A percentile compares a stretch with the other conserved stretches of the same genome.
phyloP scores from a whole-genome alignment of 176 grass and related monocot genomes.

The Raddia distichophylla region DNA sequence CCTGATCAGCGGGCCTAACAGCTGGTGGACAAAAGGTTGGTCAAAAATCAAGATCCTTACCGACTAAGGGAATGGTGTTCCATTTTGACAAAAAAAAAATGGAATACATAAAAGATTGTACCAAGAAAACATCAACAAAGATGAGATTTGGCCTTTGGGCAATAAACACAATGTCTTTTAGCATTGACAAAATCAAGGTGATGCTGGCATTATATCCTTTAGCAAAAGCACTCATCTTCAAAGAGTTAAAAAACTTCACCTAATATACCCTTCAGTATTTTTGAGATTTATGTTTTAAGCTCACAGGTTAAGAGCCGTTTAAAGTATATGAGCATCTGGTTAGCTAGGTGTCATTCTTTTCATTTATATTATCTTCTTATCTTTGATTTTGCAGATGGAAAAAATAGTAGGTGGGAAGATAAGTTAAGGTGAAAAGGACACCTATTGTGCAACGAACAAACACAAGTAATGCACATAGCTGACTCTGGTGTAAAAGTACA shows the following conservation, averaged over 20 bases:
- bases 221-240: neutral
- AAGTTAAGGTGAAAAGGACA: no score
- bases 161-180: neutral
- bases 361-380: no score
- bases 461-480: conserved; percentile 11
- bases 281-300: neutral
- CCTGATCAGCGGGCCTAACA: no score
- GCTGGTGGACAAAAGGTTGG: neutral
- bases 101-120: neutral
- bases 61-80: neutral
- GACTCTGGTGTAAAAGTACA: conserved; percentile 15
- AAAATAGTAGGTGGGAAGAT: no score
- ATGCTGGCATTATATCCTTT: neutral
- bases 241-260: neutral
- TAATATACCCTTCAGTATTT: conserved; percentile 6
- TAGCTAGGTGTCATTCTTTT: no score
- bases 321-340: neutral
- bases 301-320: neutral
- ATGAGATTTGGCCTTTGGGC: neutral
- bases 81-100: neutral
- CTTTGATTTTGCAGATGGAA: no score
- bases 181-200: neutral
- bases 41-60: neutral
- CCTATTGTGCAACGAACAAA: neutral
- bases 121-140: neutral